Base-by-base conservation (phyloP, 352 stramenopile genomes). In the Phytopythium vexans region DNA sequence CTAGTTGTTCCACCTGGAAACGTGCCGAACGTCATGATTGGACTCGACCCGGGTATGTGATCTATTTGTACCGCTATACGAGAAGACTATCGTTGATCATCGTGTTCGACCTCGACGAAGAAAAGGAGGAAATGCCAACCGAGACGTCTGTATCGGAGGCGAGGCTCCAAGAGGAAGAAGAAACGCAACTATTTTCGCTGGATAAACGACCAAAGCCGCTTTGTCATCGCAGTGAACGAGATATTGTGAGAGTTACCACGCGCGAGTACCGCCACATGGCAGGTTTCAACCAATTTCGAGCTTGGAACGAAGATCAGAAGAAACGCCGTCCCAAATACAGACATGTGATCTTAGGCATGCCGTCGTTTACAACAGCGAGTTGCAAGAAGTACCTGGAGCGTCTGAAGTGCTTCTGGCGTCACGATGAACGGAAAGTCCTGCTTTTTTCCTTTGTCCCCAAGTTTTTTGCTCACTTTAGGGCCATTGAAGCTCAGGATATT, bases 21-120 rank as follows among this genome's bases (percentile, higher is more conserved):
- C 34, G 11, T 41, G 6, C 52, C 58, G 0, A 7, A 66, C 21
- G 48, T 60, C 43, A 32, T 58, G 1, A 55, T 61, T 11, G 58
- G 48, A 8, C 52, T 66, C 9, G 52, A 66, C 52, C 48, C 48
- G 16, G 58, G 52, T 0, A 54, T 66, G 58, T 41, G 52, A 11
- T 31, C 41, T 0, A 14, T 66, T 2, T 49, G 41, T 27, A 60
- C 52, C 12, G 58, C 47, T 8, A 44, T 63, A 0, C 14, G 56
- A 32, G 56, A 63, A 31, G 40, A 54, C 37, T 55, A 54, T 15
- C 27, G 53, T n/a, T n/a, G n/a, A n/a, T n/a, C n/a, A n/a, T n/a
- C n/a, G n/a, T n/a, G n/a, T n/a, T n/a, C n/a, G n/a, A n/a, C n/a
- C n/a, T n/a, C n/a, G n/a, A n/a, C n/a, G n/a, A n/a, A n/a, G n/a